These are phyloP conservation scores for Sphaerostilbella broomeana DNA, from an alignment of 2,329 filamentous ascomycete genomes.

Conservation along the genomic window DNA sequence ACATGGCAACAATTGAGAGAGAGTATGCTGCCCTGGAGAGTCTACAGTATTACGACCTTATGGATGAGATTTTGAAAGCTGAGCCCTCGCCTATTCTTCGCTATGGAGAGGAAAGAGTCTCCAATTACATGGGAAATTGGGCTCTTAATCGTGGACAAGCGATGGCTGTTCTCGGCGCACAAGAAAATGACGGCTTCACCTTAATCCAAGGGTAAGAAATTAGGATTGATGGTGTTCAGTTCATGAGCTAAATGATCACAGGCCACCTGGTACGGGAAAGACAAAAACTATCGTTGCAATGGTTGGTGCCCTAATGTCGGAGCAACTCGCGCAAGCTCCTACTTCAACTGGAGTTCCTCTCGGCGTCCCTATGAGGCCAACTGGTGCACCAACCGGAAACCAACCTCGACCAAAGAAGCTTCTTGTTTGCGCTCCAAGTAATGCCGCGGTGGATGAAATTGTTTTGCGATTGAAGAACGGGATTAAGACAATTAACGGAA, in stretches of 20 bases:
- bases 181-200: conserved; percentile 95
- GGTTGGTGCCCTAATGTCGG: conserved; percentile 67
- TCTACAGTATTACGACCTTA: conserved; percentile 91
- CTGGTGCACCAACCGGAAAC: conserved; percentile 18
- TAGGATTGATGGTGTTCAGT: conserved; percentile 5
- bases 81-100: conserved; percentile 83
- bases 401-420: conserved; percentile 63
- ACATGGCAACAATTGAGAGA: conserved; percentile 88
- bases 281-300: conserved; percentile 98
- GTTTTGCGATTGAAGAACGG: conserved; percentile 88
- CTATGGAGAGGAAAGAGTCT: conserved; percentile 68
- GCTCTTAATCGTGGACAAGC: conserved; percentile 83
- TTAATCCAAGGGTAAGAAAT: conserved; percentile 72
- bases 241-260: conserved; percentile 34
- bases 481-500: conserved; percentile 69
- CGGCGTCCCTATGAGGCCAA: conserved; percentile 25
- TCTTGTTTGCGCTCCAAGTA: conserved; percentile 95
- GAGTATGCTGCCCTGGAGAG: conserved; percentile 90
- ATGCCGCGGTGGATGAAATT: conserved; percentile 92
- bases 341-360: conserved; percentile 27
- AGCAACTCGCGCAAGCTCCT: conserved; percentile 29
- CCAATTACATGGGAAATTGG: conserved; percentile 67
- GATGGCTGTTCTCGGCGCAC: conserved; percentile 81
- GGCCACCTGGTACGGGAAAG: conserved; percentile 92
- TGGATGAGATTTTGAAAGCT: conserved; percentile 82